Evolutionary conservation across 2,329 filamentous ascomycete species (phyloP), one percentile per base, ranked within the genome.

Genomic region (Lithohypha guttulata): DNA sequence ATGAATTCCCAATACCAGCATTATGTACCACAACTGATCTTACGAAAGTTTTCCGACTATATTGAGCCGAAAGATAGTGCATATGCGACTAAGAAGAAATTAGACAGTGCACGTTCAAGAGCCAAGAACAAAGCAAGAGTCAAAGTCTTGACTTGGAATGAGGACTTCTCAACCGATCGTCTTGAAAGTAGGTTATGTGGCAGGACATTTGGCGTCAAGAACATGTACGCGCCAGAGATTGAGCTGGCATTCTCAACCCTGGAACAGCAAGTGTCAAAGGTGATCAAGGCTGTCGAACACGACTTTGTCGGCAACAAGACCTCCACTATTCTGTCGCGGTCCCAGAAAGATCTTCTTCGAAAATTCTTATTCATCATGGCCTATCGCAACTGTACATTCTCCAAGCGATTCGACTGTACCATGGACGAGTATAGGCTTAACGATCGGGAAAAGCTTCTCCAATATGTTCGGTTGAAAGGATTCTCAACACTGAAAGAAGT

Each of bases 321-420:
- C 14, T 31, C 28, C 8, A 13, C 15, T 7, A 8, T 18, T 7
- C 9, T 31, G n/a, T 13, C 7, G 7, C 28, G 14, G n/a, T 18
- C 7, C 14, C 7, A 31, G n/a, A 8, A 31, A 8, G 28, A 31
- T 18, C 28, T 8, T 7, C 7, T 31, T n/a, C 28, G 28, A 8
- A 7, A 18, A 18, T 31, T 31, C 14, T 9, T 31, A 31, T 31
- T 31, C 28, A 31, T 31, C 28, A 31, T 31, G 28, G 7, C 14
- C 7, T 31, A 31, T 14, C 7, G 28, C 7, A 31, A 13, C 14
- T 7, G 28, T n/a, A 14, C 7, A 7, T 31, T 31, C 15, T 18
- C 7, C 15, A 9, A 31, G 7, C 28, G 14, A 8, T 31, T 8
- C 23, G n/a, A 25, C n/a, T 7, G 7, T 8, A 25, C 23, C 7